Base-by-base conservation (phyloP, 805 yeast genomes). In the Millerozyma miso region DNA sequence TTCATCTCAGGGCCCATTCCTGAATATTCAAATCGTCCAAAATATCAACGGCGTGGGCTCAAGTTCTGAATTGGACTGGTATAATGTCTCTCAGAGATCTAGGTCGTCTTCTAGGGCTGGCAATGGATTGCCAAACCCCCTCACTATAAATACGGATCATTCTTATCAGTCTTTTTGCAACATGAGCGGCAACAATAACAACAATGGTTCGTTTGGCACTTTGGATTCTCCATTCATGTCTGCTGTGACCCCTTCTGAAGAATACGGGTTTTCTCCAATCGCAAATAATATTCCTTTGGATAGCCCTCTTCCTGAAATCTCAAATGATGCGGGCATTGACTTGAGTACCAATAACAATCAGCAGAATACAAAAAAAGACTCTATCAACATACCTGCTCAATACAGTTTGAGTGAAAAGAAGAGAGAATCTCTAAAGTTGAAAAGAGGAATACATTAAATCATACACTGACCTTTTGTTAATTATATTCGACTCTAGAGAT, bases 191-290 rank as follows among this genome's bases (percentile, higher is more conserved):
- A 42, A 42, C 40, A 39, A 38, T 35, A 63, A 59, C 20, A 42
- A 42, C 40, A 41, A 31, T 14, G 37, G 29, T 16, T 33, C 19
- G 8, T 37, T 34, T 6, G 55, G 48, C 18, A 46, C 64, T 4
- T 59, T 69, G 40, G 71, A 69, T 40, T 65, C 72, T 4, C 76
- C 74, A 17, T 70, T 70, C 46, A 62, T 65, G 59, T 63, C 71
- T 12, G 69, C 72, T 3, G 55, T 63, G 3, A 58, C 63, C 2
- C 67, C 66, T 4, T 51, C 62, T 4, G 73, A 69, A 7, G 73
- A 69, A 37, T 60, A 49, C 39, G 60, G 61, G 12, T 63, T 59
- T 45, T 63, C 63, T 52, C 50, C 58, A 19, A 49, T 52, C 43
- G 53, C 55, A 3, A 39, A 32, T 18, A 42, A 37, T 32, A 41